Evolutionary conservation across 2,329 filamentous ascomycete species (phyloP).

Genomic region (Fusarium begoniae): DNA sequence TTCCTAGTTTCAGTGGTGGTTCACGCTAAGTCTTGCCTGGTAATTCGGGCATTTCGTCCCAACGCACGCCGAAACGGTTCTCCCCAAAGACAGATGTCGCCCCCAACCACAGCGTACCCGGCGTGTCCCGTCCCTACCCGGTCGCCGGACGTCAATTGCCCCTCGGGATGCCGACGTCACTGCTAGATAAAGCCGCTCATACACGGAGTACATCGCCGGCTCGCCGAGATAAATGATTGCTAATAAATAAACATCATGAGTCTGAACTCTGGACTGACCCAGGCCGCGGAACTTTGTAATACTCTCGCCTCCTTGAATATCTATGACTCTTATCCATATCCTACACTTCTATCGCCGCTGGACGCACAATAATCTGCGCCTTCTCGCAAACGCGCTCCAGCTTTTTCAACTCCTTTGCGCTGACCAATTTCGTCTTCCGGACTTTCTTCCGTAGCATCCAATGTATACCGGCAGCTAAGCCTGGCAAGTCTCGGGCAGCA

Average conservation of each 20-base stretch:
- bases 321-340: background rate
- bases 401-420: constrained; percentile 57
- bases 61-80: constrained; percentile 27
- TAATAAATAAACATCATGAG: background rate
- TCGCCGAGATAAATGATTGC: constrained; percentile 8
- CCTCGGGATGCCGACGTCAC: constrained; percentile 33
- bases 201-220: constrained; percentile 5
- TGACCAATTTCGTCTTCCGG: constrained; percentile 67
- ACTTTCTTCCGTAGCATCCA: constrained; percentile 84
- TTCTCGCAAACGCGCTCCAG: constrained; percentile 51
- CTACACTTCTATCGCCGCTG: constrained; percentile 27
- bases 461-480: constrained; percentile 77
- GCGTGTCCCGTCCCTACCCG: constrained; percentile 40
- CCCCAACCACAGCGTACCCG: constrained; percentile 31
- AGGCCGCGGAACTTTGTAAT: background rate
- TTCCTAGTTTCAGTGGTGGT: constrained; percentile 10
- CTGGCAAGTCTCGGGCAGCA: constrained; percentile 68
- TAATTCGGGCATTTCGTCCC: constrained; percentile 28
- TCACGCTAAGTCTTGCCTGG: constrained; percentile 22
- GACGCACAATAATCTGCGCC: constrained; percentile 44
- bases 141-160: constrained; percentile 27
- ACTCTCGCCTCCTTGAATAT: background rate
- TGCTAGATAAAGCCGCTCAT: constrained; percentile 8
- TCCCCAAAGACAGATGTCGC: constrained; percentile 17
- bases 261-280: background rate